Percentiles rank a stretch among this genome's conserved stretches.
These are phyloP conservation scores for Exutisphaerella laricina DNA, from an alignment of 2,329 filamentous ascomycete species.

Conservation along the genomic window DNA sequence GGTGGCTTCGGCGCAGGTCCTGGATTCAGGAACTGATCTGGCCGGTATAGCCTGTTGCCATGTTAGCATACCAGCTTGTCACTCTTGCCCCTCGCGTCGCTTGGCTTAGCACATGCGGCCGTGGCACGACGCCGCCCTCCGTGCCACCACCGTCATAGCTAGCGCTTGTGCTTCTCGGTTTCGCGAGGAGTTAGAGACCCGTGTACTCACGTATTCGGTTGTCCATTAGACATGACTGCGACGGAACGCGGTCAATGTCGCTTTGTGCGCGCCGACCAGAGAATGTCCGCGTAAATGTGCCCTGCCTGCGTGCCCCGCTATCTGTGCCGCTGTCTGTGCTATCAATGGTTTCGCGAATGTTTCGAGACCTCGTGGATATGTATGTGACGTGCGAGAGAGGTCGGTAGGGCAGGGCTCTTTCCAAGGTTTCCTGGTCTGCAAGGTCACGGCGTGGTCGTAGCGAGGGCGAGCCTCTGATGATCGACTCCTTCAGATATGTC, in stretches of 20 bases:
- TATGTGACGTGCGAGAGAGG: too few species aligned
- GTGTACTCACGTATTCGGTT: conserved; percentile 2
- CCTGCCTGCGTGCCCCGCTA: background rate
- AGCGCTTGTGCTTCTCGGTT: background rate
- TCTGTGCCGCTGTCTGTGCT: background rate
- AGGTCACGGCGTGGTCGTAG: too few species aligned
- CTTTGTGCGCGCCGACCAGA: background rate
- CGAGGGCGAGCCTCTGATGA: too few species aligned
- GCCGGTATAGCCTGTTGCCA: conserved; percentile 51
- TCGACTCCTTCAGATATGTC: too few species aligned
- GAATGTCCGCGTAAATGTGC: background rate
- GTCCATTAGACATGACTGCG: conserved; percentile 1
- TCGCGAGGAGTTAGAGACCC: background rate
- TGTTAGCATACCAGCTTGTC: background rate
- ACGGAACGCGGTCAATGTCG: background rate
- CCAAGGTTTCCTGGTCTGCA: too few species aligned
- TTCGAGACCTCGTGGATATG: too few species aligned
- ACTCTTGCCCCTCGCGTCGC: background rate
- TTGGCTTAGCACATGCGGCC: background rate
- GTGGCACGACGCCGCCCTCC: background rate
- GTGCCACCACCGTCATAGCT: background rate
- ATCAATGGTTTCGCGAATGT: background rate
- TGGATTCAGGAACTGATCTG: conserved; percentile 86
- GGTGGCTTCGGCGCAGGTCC: conserved; percentile 90
- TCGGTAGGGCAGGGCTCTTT: too few species aligned